Base-by-base conservation (phyloP, 768 basidiomycete genomes). In the Russula virescens region DNA sequence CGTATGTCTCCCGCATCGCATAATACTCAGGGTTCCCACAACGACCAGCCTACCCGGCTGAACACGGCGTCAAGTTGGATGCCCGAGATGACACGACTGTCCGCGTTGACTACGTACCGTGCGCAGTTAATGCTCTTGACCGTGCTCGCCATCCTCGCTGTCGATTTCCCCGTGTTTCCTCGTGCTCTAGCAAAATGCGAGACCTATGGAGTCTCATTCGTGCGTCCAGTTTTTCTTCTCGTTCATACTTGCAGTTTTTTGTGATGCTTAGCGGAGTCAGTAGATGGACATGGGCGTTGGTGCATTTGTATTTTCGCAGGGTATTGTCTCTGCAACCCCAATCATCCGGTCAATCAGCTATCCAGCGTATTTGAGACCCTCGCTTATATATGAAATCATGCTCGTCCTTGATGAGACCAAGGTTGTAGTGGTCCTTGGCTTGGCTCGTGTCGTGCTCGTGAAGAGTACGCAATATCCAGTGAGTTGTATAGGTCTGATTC, bases 231-330 rank as follows among this genome's bases (percentile, higher is more conserved):
- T 34, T 53, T 51, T 57, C 38, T 31, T 50, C 42, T 57, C 16
- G 43, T 40, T 5, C 40, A 4, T 25, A 11, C 31, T 48, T 55
- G 0, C 55, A 11, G n/a, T 51, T 28, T 25, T 28, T 35, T 34
- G 13, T 54, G 34, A 8, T n/a, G 48, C 52, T 53, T 58, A 46
- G 8, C 58, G 14, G 25, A 11, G 43, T 58, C 19, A 35, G 43
- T 64, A 99, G 96, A 99, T 98, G 97, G 97, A 99, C 70, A 75
- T 94, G 14, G 97, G 97, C 13, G 96, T 98, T 2, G 97, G 97
- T 14, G 94, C 95, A 1, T 98, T 99, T 66, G 92, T 98, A 14
- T 98, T 97, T 73, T 94, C 96, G 0, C 90, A 95, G 71, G 97
- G 97, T 23, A 73, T 99, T 47, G 86, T 94, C 6, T 94, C 94